Base-by-base conservation (phyloP, 2,329 filamentous ascomycete genomes). In the Botrytis fragariae region DNA sequence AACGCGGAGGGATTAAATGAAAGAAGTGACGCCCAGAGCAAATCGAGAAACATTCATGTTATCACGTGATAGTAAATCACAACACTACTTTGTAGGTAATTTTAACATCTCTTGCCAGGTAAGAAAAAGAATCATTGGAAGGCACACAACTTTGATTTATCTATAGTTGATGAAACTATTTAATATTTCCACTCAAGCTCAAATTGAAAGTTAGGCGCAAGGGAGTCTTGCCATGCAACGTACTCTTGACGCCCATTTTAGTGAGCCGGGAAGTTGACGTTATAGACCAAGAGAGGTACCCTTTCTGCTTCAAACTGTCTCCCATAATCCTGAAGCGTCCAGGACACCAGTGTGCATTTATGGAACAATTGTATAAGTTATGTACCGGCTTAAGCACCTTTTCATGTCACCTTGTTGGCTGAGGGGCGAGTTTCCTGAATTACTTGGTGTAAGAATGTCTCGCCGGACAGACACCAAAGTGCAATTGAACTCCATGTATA, bases 391-490 rank as follows among this genome's bases (percentile, higher is more conserved):
- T 51, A 57, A 57, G 48, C 48, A 29, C 22, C 37, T 39, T 57
- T 29, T 42, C 42, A 18, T n/a, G n/a, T 18, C 39, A 29, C 6
- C 20, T 32, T 42, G 25, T 25, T 68, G 37, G 48, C 48, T 51
- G 69, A 71, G 69, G 35, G 29, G 42, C 39, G 57, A 71, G 25
- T n/a, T 71, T 51, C 22, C 42, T 42, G 59, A 71, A 63, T 25
- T 48, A 51, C 60, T 63, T 71, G 69, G 69, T 64, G 37, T 64
- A 71, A 63, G 54, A 63, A 37, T 64, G 69, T 51, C 69, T 63
- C 57, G 35, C 57, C 69, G 69, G 69, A 68, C 69, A 71, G 32
- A 48, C 37, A 48, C 32, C 69, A 61, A 63, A 71, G 32, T 63
- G 32, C 60, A 32, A 63, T 64, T 20, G 48, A 71, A 71, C 69